Evolutionary conservation across 495 filamentous ascomycete genomes (phyloP).

Genomic region (Aspergillus indologenus): DNA sequence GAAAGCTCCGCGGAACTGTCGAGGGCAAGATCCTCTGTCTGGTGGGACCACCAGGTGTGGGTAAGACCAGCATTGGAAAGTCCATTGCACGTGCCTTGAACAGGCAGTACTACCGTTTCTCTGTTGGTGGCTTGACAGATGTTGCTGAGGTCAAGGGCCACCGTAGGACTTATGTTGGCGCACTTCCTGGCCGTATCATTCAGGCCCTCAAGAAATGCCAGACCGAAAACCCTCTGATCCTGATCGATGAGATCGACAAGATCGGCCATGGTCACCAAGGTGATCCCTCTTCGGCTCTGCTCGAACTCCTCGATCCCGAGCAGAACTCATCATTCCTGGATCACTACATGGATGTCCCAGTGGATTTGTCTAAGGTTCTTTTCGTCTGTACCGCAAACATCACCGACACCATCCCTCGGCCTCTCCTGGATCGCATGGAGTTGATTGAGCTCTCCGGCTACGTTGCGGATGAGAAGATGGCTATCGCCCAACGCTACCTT

Average conservation of each 20-base stretch:
- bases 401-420: constrained; percentile 96
- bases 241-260: constrained; percentile 98
- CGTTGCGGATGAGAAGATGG: constrained; percentile 98
- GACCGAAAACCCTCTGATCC: constrained; percentile 93
- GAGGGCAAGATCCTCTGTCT: constrained; percentile 99
- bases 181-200: constrained; percentile 92
- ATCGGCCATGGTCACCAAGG: constrained; percentile 94
- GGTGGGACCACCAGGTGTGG: constrained; percentile 93
- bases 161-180: constrained; percentile 93
- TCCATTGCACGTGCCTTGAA: constrained; percentile 93
- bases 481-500: constrained; percentile 91
- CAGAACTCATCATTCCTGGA: constrained; percentile 97
- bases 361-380: constrained; percentile 95
- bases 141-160: constrained; percentile 99
- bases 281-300: constrained; percentile 89
- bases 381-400: constrained; percentile 99
- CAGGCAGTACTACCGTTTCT: constrained; percentile 96
- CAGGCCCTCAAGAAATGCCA: constrained; percentile 99
- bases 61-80: constrained; percentile 98
- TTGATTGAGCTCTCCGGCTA: constrained; percentile 96
- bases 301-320: constrained; percentile 94
- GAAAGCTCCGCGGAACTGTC: constrained; percentile 93
- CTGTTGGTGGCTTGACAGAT: constrained; percentile 93
- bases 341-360: constrained; percentile 98
- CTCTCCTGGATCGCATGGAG: constrained; percentile 96